Percentiles rank a stretch among this genome's conserved stretches.
Evolutionary conservation across 371 early-diverging fungal genomes (phyloP).

Genomic region (Apophysomyces trapeziformis): DNA sequence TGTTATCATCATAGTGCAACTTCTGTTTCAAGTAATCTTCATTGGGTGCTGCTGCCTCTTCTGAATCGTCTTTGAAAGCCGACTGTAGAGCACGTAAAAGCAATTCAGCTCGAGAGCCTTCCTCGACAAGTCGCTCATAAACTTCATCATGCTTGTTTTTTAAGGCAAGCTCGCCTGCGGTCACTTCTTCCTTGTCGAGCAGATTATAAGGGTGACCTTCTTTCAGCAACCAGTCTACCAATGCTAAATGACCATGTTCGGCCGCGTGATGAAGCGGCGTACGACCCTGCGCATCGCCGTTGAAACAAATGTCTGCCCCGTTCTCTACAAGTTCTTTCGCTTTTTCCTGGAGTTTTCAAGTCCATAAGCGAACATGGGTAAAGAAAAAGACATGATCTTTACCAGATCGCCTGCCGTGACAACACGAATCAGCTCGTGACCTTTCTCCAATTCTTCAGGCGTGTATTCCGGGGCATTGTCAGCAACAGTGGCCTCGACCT

Average conservation of each 20-base stretch:
- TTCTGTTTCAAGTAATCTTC: slow-evolving; percentile 78
- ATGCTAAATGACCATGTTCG: slow-evolving; percentile 50
- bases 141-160: slow-evolving; percentile 50
- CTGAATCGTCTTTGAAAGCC: slow-evolving; percentile 38
- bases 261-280: slow-evolving; percentile 56
- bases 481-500: slow-evolving; percentile 15
- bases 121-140: slow-evolving; percentile 72
- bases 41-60: slow-evolving; percentile 62
- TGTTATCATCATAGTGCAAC: slow-evolving; percentile 76
- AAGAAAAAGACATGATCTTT: background rate
- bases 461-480: slow-evolving; percentile 32
- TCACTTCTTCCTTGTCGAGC: slow-evolving; percentile 43
- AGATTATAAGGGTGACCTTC: slow-evolving; percentile 64
- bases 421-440: slow-evolving; percentile 39
- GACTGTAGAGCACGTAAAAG: slow-evolving; percentile 62
- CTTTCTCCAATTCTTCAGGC: slow-evolving; percentile 41
- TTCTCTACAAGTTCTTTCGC: slow-evolving; percentile 34
- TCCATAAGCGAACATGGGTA: background rate
- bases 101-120: slow-evolving; percentile 87
- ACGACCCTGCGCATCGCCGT: slow-evolving; percentile 44
- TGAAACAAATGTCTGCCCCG: slow-evolving; percentile 52
- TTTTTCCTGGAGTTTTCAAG: slow-evolving; percentile 30
- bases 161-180: slow-evolving; percentile 60
- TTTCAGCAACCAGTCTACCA: slow-evolving; percentile 60
- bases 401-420: slow-evolving; percentile 48